Conservation (phyloP, 305 asterid species). For the Fraxinus latifolia region DNA sequence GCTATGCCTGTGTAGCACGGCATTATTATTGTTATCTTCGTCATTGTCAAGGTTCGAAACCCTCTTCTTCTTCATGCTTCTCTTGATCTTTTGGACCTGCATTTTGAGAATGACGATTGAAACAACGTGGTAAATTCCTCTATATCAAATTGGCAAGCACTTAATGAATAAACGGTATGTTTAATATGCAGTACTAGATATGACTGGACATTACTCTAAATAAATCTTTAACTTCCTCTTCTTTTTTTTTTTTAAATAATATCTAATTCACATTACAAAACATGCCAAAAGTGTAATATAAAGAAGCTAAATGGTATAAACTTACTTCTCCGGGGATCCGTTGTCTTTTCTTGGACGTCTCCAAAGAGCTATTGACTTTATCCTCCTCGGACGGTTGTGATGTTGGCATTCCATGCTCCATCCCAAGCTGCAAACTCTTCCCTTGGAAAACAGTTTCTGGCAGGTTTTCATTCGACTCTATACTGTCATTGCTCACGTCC, state of each 20-base stretch:
- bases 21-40: background rate
- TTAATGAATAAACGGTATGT: background rate
- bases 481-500: constrained; percentile 29
- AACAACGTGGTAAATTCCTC: background rate
- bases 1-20: constrained; percentile 7
- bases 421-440: constrained; percentile 22
- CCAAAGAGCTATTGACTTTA: constrained; percentile 9
- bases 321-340: constrained; percentile 36
- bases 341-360: constrained; percentile 36
- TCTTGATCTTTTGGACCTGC: constrained; percentile 31
- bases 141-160: background rate
- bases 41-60: background rate
- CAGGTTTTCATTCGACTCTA: constrained; percentile 19
- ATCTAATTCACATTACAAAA: background rate
- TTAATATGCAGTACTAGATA: background rate
- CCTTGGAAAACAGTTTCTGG: constrained; percentile 23
- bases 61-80: constrained; percentile 19
- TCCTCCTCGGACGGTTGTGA: constrained; percentile 26
- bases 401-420: constrained; percentile 16
- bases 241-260: background rate
- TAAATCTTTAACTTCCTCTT: too few relatives aligned
- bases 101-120: background rate
- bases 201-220: background rate
- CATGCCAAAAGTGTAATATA: background rate
- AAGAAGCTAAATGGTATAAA: background rate